Conservation (phyloP, 352 stramenopile genomes). For the Thalassiosira sp. region DNA sequence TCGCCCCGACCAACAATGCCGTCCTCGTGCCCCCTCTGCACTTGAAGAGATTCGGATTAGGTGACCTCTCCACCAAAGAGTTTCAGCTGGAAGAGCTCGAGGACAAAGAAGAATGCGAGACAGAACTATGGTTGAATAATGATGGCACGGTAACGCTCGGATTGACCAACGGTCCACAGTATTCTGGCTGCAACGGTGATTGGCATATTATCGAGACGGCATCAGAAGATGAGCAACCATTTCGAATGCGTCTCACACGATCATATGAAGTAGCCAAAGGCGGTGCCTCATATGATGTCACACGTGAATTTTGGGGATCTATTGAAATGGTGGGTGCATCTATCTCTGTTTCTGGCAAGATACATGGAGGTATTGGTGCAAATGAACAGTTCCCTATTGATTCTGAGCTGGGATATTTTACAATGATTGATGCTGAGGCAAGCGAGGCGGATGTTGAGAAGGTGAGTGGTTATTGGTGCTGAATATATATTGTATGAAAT, state of each 20-base stretch:
- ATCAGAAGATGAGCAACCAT: constrained; percentile 33
- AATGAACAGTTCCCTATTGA: constrained; percentile 19
- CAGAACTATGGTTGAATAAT: constrained; percentile 63
- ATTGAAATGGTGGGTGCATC: constrained; percentile 47
- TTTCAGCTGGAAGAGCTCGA: constrained; percentile 76
- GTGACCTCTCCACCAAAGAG: constrained; percentile 46
- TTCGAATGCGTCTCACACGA: constrained; percentile 46
- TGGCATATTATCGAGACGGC: constrained; percentile 53
- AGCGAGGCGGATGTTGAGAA: no score
- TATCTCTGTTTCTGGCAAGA: constrained; percentile 36
- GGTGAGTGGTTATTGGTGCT: no score
- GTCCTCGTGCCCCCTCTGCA: not conserved
- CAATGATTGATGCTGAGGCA: constrained; percentile 42
- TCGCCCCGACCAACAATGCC: not conserved
- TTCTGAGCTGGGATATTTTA: constrained; percentile 43
- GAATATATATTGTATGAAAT: no score
- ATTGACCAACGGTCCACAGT: constrained; percentile 55
- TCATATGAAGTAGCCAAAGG: constrained; percentile 41
- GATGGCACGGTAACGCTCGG: constrained; percentile 65
- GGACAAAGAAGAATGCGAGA: constrained; percentile 63
- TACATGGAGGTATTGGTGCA: constrained; percentile 14
- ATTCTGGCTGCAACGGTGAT: constrained; percentile 33
- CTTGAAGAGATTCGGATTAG: no score
- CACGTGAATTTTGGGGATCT: constrained; percentile 43
- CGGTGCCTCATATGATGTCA: constrained; percentile 37